A percentile compares a stretch with the other conserved stretches of the same genome.
Conservation (phyloP, 495 filamentous ascomycete species). For the Neurospora sp. region DNA sequence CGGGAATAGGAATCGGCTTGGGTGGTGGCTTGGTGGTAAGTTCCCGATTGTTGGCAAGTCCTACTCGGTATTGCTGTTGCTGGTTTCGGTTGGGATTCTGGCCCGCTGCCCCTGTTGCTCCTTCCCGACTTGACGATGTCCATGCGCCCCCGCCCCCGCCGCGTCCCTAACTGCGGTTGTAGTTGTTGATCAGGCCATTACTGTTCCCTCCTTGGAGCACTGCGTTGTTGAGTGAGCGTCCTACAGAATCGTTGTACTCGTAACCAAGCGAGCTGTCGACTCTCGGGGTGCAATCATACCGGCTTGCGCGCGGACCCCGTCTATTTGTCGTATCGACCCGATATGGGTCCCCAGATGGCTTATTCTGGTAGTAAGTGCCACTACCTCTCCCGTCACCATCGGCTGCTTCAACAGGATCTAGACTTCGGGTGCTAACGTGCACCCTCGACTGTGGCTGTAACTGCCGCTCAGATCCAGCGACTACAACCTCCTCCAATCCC, state of each 20-base stretch:
- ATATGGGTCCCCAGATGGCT: not conserved
- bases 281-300: not conserved
- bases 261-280: not conserved
- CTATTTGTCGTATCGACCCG: not conserved
- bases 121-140: not conserved
- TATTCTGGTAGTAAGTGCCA: not conserved
- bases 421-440: not conserved
- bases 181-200: not conserved
- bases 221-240: not conserved
- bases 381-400: not conserved
- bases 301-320: not conserved
- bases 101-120: not conserved
- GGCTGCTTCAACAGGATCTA: not conserved
- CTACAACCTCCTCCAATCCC: not conserved
- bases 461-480: not conserved
- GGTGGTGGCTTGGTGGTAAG: not conserved
- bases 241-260: not conserved
- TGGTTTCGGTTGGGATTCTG: not conserved
- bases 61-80: not conserved
- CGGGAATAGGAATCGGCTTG: not conserved
- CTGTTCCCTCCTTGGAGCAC: not conserved
- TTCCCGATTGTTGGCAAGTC: not conserved
- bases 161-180: constrained; percentile 1
- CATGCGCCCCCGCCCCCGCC: not conserved
- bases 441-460: not conserved